Base-by-base conservation (phyloP, 2,329 filamentous ascomycete genomes). In the Fonsecaea pugnacius region DNA sequence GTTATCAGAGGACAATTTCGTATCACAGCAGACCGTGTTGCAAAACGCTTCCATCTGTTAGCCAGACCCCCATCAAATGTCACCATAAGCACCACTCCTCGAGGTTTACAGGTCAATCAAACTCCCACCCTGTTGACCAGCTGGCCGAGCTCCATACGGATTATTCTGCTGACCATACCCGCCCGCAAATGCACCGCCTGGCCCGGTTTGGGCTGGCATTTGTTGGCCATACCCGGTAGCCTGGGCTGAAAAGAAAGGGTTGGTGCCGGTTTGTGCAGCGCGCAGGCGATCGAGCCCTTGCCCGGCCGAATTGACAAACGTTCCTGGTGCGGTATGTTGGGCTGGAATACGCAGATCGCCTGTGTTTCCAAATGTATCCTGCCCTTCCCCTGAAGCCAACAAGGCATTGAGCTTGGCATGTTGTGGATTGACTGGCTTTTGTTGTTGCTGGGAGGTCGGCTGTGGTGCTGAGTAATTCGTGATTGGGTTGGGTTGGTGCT, bases 301-400 rank as follows among this genome's bases (percentile, higher is more conserved):
- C 56, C 95, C 95, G 6, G 95, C 92, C 65, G 91, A 96, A 79
- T 99, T 99, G 79, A 99, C 89, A 76, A 98, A 99, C 0, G 91
- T 96, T 30, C 94, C 95, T 0, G 95, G 95, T 1, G 95, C 92
- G 0, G 95, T 99, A 77, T 99, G 95, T 75, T 99, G 95, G 1
- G 95, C 89, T 1, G 95, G 95, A 69, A 99, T 96, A 77, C 95
- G 92, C 53, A 96, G 84, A 69, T 98, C 91, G 70, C 95, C 95
- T n/a, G 91, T 91, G 76, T 99, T 99, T 69, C 95, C 95, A 75
- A 96, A 99, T 0, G 95, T 99, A 75, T 99, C 95, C 82, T 96
- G 91, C 27, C 95, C 95, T 63, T 99, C 95, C 69, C 95, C 93
- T 27, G 85, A 87, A 2, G 92, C 86, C 51, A 99, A 86, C 36